phyloP scores from a whole-genome alignment of 768 basidiomycete species.

The Termitomyces sp. region DNA sequence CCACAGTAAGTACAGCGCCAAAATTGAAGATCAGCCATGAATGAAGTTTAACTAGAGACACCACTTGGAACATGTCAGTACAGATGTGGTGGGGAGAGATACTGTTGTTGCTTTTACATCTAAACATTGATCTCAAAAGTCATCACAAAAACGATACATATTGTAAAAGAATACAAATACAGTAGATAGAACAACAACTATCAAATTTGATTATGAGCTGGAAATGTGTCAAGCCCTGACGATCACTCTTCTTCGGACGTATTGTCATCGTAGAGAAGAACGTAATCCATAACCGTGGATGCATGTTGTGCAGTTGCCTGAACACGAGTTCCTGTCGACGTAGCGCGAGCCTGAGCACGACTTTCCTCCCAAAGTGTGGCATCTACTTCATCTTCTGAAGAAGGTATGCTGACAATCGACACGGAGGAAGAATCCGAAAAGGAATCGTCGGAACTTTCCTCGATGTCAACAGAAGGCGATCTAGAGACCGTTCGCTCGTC shows the following conservation, averaged over 20 bases:
- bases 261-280: constrained; percentile 67
- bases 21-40: not conserved
- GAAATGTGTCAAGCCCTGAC: too few species aligned
- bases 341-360: constrained; percentile 27
- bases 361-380: constrained; percentile 59
- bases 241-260: constrained; percentile 50
- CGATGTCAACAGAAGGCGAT: constrained; percentile 23
- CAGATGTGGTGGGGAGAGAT: constrained; percentile 33
- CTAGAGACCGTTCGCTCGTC: not conserved
- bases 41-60: not conserved
- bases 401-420: constrained; percentile 60
- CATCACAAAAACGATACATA: not conserved
- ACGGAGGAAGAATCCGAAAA: constrained; percentile 45
- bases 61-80: constrained; percentile 24
- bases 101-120: constrained; percentile 24
- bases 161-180: not conserved
- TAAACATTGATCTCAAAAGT: not conserved
- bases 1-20: constrained; percentile 12
- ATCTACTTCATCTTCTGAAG: constrained; percentile 52
- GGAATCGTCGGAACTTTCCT: constrained; percentile 28
- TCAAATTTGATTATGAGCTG: not conserved
- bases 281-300: constrained; percentile 52
- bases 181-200: not conserved
- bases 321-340: constrained; percentile 10
- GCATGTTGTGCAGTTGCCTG: constrained; percentile 25